These are phyloP conservation scores for Eucalyptus leucophloia DNA, from an alignment of 345 rosid species.

Conservation along the genomic window DNA sequence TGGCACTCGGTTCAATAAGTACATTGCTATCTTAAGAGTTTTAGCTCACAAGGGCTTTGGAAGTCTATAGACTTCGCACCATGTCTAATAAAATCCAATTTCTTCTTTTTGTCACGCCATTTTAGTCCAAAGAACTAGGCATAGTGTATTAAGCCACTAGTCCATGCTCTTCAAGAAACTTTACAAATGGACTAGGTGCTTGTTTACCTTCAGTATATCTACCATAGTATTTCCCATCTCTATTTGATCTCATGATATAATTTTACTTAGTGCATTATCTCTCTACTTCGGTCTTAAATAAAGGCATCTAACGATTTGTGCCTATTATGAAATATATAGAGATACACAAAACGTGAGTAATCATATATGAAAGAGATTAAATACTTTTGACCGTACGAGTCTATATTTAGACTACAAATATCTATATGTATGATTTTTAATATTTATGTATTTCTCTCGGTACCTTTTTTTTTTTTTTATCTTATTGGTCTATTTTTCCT, in stretches of 20 bases:
- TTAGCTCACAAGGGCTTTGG: neutral
- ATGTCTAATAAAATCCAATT: neutral
- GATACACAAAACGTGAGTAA: neutral
- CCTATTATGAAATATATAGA: neutral
- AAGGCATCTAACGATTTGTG: too few species aligned
- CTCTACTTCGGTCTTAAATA: neutral
- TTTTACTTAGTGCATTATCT: neutral
- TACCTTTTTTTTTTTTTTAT: neutral
- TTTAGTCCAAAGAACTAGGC: neutral
- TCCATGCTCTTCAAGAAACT: neutral
- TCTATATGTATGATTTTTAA: too few species aligned
- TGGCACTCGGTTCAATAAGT: neutral
- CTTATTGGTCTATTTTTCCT: too few species aligned
- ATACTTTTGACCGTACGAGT: rapidly evolving
- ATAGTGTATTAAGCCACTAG: neutral
- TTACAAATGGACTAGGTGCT: too few species aligned
- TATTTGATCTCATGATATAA: neutral
- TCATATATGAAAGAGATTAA: neutral
- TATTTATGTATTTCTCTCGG: too few species aligned
- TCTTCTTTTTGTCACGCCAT: neutral
- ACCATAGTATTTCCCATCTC: neutral
- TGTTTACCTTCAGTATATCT: neutral
- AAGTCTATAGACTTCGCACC: neutral
- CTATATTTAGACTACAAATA: neutral
- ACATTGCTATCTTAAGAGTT: neutral